Base-by-base conservation (phyloP, 169 alveolate species). In the Plasmodium knowlesi region DNA sequence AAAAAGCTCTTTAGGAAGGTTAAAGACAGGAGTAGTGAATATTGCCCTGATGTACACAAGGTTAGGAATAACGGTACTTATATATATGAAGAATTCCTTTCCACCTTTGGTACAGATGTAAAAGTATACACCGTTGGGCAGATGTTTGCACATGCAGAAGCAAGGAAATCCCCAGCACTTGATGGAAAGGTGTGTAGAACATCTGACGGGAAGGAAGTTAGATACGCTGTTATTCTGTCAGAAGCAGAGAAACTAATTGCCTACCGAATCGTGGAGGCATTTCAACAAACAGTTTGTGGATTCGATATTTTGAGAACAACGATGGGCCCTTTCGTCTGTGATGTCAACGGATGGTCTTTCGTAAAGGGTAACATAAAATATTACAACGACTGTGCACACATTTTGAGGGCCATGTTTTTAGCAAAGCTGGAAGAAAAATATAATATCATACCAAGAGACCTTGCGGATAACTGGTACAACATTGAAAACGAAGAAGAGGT, bases 131-230 rank as follows among this genome's bases (percentile, higher is more conserved):
- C 99, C 0, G 99, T 99, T 22, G 99, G 99, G 1, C 98, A 97
- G 25, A 98, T 98, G 96, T 98, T 98, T 95, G 99, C 99, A 9
- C 99, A 99, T 94, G 99, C 99, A 0, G 99, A 99, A 95, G 99
- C 99, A 5, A 96, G 99, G 76, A 99, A 98, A 92, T 96, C 99
- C 83, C 99, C 99, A 30, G 93, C 98, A 25, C 95, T 99, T 57
- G 99, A 98, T 94, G 99, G 99, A 16, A 95, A 96, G 74, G 98
- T 97, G 1, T 94, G 95, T 73, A 95, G 99, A 93, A 97, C 98
- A 30, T 85, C 96, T 19, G 98, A 98, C 41, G 99, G 99, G 16
- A 99, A 98, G 94, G 99, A 99, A 94, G 98, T 98, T 32, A 95
- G 99, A 93, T 98, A 97, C 94, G 99, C 99, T 10, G 99, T 98